These are phyloP conservation scores for Dioszegia crocea DNA, from an alignment of 768 basidiomycete genomes.

Conservation along the genomic window DNA sequence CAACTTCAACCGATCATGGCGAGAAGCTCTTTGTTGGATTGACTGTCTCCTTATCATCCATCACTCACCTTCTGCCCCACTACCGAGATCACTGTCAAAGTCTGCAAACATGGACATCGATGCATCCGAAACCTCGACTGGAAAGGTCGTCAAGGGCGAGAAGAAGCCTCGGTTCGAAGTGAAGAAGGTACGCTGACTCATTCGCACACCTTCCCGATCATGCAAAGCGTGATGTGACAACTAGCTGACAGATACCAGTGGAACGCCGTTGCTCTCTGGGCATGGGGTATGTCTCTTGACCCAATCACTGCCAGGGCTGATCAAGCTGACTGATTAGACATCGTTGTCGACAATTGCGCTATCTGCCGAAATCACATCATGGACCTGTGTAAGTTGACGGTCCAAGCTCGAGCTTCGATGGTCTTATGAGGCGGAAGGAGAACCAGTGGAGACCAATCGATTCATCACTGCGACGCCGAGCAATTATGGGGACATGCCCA, in stretches of 20 bases:
- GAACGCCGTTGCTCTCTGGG: constrained; percentile 98
- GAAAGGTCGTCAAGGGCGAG: constrained; percentile 30
- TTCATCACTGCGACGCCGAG: too few relatives aligned
- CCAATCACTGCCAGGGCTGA: not conserved
- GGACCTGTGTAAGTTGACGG: constrained; percentile 77
- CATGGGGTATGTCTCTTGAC: constrained; percentile 70
- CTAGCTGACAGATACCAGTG: constrained; percentile 62
- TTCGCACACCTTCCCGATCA: too few relatives aligned
- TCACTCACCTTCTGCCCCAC: too few relatives aligned
- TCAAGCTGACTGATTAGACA: constrained; percentile 58
- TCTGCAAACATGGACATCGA: constrained; percentile 47
- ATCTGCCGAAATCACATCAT: constrained; percentile 99
- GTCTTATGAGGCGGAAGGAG: too few relatives aligned
- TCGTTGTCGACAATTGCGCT: constrained; percentile 98
- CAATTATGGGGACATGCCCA: too few relatives aligned
- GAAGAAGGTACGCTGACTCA: constrained; percentile 90
- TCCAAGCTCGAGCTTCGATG: too few relatives aligned
- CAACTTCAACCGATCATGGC: too few relatives aligned
- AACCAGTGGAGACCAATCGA: too few relatives aligned
- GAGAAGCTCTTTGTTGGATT: too few relatives aligned
- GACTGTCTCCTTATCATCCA: too few relatives aligned
- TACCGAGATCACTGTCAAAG: too few relatives aligned
- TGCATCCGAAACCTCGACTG: constrained; percentile 14
- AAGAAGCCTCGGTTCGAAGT: constrained; percentile 87
- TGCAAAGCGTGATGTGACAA: too few relatives aligned